Evolutionary conservation across 257 asterid genomes (phyloP), one percentile per base, ranked within the genome.

Genomic region (Capsicum chinense): DNA sequence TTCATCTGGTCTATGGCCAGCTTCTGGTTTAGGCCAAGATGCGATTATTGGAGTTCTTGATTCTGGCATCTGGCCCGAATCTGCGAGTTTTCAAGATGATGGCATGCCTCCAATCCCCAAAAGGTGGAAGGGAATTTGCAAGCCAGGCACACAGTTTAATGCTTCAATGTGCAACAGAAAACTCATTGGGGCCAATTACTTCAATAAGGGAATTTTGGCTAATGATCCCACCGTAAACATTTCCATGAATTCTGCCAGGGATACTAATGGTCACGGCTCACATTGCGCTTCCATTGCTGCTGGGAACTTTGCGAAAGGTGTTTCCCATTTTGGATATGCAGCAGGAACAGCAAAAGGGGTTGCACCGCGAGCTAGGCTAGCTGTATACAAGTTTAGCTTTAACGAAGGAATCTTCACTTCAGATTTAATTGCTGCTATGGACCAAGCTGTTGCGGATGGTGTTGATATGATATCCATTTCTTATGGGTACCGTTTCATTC

Each of bases 61-160:
- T 42, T 21, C 85, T n/a, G 87, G 86, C 5, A 59, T 86, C 3
- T 86, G 88, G 86, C 88, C 88, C 2, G 88, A 86, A 15, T 82
- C 83, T 26, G 52, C 19, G 10, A 83, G 88, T 68, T 85, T 84
- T 26, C 74, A 6, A 9, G 86, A 83, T 58, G 83, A 83, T 37
- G 86, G 88, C 0, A 74, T 85, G 88, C 56, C 80, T 4, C 56
- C 19, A 13, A 42, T 85, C 60, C 90, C 90, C 4, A 37, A 62
- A 52, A 87, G 76, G 73, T 87, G 90, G 90, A 87, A 80, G 1
- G 90, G 90, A 2, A 83, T 56, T 15, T 85, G 90, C 44, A 81
- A 85, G 64, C 82, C 12, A 5, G 87, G 88, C 2, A 67, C 67
- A 2, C 63, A 85, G 39, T 87, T 87, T 50, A 85, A 87, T 16